Evolutionary conservation across 2,329 filamentous ascomycete genomes (phyloP).

Genomic region (Fusarium anguioides): DNA sequence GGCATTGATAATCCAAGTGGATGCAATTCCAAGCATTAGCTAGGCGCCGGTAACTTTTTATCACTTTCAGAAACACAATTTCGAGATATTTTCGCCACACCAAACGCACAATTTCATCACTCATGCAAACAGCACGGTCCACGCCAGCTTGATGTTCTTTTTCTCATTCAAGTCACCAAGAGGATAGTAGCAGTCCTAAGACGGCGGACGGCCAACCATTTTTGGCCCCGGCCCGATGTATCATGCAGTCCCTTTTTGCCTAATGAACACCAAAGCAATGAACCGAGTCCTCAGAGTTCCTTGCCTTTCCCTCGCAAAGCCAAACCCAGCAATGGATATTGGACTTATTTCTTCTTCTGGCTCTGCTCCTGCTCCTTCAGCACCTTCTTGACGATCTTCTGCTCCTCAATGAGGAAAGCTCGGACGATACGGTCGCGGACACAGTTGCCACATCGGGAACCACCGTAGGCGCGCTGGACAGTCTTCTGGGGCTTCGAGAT

Average conservation of each 20-base stretch:
- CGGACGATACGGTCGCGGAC: conserved; percentile 98
- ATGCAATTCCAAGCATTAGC: conserved; percentile 20
- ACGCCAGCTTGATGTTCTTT: conserved; percentile 54
- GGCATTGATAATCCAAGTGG: neutral
- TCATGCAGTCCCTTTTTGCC: conserved; percentile 63
- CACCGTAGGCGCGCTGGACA: conserved; percentile 97
- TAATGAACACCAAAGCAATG: conserved; percentile 66
- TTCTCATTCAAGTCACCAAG: conserved; percentile 60
- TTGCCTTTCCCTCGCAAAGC: conserved; percentile 51
- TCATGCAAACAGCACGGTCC: conserved; percentile 38
- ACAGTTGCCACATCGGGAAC: conserved; percentile 98
- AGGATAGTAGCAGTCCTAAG: conserved; percentile 56
- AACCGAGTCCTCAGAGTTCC: conserved; percentile 54
- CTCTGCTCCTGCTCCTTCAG: conserved; percentile 94
- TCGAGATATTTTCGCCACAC: conserved; percentile 3
- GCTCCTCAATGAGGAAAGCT: conserved; percentile 99
- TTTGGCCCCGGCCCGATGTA: conserved; percentile 52
- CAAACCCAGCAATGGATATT: conserved; percentile 49
- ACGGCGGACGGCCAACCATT: conserved; percentile 59
- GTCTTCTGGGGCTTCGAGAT: conserved; percentile 99
- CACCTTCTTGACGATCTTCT: conserved; percentile 99
- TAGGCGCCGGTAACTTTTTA: conserved; percentile 27
- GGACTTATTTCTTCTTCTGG: conserved; percentile 75
- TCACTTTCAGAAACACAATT: conserved; percentile 16
- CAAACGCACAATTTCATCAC: conserved; percentile 31